Conservation (phyloP, 179 eudicot genomes). For the Dionaea muscipula region DNA sequence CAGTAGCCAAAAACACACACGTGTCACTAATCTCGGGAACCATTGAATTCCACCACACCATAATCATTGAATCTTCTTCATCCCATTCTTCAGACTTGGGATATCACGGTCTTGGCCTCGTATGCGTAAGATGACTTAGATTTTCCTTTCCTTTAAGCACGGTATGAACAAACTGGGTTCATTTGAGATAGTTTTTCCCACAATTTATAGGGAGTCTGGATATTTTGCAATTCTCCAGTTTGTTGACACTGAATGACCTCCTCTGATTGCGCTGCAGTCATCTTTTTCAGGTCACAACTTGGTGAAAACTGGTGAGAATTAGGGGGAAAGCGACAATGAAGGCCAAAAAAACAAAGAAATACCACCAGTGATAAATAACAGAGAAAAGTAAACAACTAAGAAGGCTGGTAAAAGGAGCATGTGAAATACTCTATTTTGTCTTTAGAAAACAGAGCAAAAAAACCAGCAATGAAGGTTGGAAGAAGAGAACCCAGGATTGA, state of each 20-base stretch:
- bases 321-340: no score
- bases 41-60: slow-evolving; percentile 4
- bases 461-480: no score
- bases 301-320: no score
- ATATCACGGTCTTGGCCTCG: neutral
- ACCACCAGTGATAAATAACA: no score
- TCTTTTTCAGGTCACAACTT: neutral
- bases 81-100: neutral
- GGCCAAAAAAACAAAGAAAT: no score
- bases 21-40: slow-evolving; percentile 1
- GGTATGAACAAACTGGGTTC: neutral
- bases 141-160: slow-evolving; percentile 1
- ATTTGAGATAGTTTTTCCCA: neutral
- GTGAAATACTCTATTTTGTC: no score
- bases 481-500: no score
- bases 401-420: no score
- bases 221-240: neutral
- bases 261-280: neutral
- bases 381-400: no score
- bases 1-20: neutral
- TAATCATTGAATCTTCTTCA: slow-evolving; percentile 3
- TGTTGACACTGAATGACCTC: neutral
- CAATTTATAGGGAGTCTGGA: neutral
- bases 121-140: neutral
- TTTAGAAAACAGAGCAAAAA: no score